These are phyloP conservation scores for Micractinium conductrix DNA, from an alignment of 139 green algal genomes.

Conservation along the genomic window DNA sequence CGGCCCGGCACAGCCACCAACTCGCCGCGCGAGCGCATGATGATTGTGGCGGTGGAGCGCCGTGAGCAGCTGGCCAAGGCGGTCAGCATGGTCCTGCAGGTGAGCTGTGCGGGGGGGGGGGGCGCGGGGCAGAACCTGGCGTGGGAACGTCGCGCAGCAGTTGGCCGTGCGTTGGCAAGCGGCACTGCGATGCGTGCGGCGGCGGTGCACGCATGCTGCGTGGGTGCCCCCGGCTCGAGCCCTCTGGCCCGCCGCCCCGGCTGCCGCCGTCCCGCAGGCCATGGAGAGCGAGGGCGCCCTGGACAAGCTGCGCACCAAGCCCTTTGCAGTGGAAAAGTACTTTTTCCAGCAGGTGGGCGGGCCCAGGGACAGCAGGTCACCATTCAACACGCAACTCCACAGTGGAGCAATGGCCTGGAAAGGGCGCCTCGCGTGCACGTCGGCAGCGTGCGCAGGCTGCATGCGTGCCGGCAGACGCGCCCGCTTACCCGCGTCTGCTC, in stretches of 20 bases:
- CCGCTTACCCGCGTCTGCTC: too few species aligned
- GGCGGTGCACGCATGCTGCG: too few species aligned
- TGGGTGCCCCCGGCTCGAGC: not conserved
- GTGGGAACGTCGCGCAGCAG: too few species aligned
- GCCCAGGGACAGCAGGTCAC: not conserved
- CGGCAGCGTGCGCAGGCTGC: too few species aligned
- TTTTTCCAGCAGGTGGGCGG: constrained; percentile 22
- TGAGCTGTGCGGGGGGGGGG: too few species aligned
- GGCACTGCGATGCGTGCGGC: too few species aligned
- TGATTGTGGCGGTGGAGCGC: constrained; percentile 43
- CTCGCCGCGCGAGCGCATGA: constrained; percentile 39
- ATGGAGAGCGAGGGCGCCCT: constrained; percentile 19
- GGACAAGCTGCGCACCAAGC: constrained; percentile 29
- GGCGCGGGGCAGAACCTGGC: too few species aligned
- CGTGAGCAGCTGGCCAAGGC: constrained; percentile 9
- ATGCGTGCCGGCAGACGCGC: too few species aligned
- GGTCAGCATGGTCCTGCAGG: constrained; percentile 25
- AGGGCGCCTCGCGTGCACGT: too few species aligned
- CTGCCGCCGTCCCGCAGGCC: not conserved
- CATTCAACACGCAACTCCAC: not conserved
- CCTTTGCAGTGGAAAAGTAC: constrained; percentile 11
- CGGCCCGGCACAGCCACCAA: constrained; percentile 35
- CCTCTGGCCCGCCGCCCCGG: not conserved
- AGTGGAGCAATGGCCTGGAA: too few species aligned
- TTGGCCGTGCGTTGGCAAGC: too few species aligned